phyloP scores from a whole-genome alignment of 2,329 filamentous ascomycete genomes.

The Fusarium sp. region DNA sequence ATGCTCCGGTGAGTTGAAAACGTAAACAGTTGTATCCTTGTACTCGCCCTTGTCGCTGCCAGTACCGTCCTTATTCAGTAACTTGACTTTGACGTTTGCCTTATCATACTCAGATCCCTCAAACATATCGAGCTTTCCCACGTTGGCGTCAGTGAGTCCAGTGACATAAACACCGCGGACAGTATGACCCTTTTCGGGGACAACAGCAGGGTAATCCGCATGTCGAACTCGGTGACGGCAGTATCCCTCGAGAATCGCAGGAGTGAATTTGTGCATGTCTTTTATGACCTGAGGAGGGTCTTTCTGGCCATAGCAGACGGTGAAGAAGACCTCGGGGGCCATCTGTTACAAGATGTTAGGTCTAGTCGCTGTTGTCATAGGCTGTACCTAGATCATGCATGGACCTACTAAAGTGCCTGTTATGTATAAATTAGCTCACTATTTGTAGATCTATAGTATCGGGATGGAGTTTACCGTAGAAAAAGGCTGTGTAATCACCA shows the following conservation, averaged over 20 bases:
- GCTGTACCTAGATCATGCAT: not conserved
- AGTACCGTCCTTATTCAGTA: constrained; percentile 58
- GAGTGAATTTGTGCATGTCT: constrained; percentile 72
- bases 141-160: constrained; percentile 81
- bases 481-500: constrained; percentile 63
- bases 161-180: constrained; percentile 83
- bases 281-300: constrained; percentile 61
- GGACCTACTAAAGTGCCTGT: constrained; percentile 53
- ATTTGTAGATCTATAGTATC: too few species aligned
- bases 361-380: not conserved
- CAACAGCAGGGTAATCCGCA: constrained; percentile 86
- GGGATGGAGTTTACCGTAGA: constrained; percentile 62
- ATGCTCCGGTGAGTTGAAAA: constrained; percentile 63
- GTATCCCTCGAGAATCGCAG: constrained; percentile 80
- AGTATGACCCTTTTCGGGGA: constrained; percentile 64
- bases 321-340: constrained; percentile 87
- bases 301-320: constrained; percentile 77
- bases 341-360: constrained; percentile 63
- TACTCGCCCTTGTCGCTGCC: constrained; percentile 57
- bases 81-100: constrained; percentile 64
- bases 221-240: constrained; percentile 75
- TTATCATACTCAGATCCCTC: constrained; percentile 82
- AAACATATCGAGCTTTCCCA: constrained; percentile 81
- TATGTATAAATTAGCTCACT: not conserved
- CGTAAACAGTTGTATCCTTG: constrained; percentile 71